A percentile compares a stretch with the other conserved stretches of the same genome.
phyloP scores from a whole-genome alignment of 257 asterid species.

The Primulina huaijiensis region DNA sequence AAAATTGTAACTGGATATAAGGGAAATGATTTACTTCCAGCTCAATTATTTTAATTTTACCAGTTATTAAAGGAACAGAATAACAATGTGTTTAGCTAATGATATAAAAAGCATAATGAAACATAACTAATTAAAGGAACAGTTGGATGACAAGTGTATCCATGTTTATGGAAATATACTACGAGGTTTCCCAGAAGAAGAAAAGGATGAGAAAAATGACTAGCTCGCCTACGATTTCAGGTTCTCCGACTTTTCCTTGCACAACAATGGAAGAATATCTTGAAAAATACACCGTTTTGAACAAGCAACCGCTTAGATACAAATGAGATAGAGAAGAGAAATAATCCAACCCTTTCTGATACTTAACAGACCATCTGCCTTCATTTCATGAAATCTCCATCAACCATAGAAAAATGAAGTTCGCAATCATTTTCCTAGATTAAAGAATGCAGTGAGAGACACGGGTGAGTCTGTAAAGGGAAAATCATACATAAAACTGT shows the following conservation, averaged over 20 bases:
- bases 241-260: neutral
- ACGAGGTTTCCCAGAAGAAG: neutral
- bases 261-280: neutral
- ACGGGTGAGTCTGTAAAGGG: neutral
- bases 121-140: neutral
- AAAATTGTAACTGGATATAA: neutral
- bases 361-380: conserved; percentile 88
- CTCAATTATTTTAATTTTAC: neutral
- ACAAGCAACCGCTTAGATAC: neutral
- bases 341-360: conserved; percentile 52
- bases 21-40: neutral
- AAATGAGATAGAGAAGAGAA: neutral
- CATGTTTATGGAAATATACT: neutral
- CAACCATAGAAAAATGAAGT: conserved; percentile 87
- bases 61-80: neutral
- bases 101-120: neutral
- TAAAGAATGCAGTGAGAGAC: neutral
- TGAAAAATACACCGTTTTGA: neutral
- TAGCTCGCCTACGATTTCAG: neutral
- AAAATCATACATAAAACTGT: neutral
- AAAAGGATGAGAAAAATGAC: neutral
- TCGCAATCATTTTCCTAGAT: conserved; percentile 66
- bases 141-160: neutral
- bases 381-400: conserved; percentile 98
- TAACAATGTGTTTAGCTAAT: neutral